These are phyloP conservation scores for Blastocystis sp. DNA, from an alignment of 352 stramenopile genomes.

Conservation along the genomic window DNA sequence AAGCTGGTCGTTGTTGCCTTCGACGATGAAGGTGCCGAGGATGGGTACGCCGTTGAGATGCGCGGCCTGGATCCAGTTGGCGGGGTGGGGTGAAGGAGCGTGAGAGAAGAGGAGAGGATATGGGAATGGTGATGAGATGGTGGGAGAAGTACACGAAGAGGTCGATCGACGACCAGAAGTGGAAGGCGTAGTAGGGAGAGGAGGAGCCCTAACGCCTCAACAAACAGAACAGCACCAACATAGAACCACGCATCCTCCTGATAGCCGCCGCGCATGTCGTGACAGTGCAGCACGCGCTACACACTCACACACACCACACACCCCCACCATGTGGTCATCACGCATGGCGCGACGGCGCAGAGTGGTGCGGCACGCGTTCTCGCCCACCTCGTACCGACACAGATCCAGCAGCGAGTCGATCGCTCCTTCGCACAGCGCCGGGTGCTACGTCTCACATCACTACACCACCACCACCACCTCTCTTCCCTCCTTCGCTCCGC, in stretches of 20 bases:
- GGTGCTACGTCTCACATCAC: constrained; percentile 12
- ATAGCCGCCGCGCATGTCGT: constrained; percentile 61
- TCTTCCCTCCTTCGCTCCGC: neutral
- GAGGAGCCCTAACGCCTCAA: constrained; percentile 14
- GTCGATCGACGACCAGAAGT: constrained; percentile 41
- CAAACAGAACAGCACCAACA: neutral
- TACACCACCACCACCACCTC: neutral
- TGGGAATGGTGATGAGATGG: constrained; percentile 62
- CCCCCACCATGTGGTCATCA: neutral
- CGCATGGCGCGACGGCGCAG: neutral
- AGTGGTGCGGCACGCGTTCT: neutral
- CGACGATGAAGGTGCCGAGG: constrained; percentile 42
- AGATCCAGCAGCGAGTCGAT: constrained; percentile 39
- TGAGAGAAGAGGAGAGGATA: constrained; percentile 24
- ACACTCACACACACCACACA: neutral
- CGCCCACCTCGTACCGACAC: neutral
- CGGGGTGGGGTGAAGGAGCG: constrained; percentile 23
- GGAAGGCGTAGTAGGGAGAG: constrained; percentile 47
- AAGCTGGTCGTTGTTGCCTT: constrained; percentile 21
- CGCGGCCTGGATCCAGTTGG: constrained; percentile 33
- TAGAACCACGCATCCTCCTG: constrained; percentile 32
- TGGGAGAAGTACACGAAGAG: constrained; percentile 67
- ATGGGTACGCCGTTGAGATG: constrained; percentile 49
- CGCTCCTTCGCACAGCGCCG: neutral
- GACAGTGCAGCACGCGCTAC: constrained; percentile 43